Evolutionary conservation across 2,329 filamentous ascomycete species (phyloP), one percentile per base, ranked within the genome.

Genomic region (Pseudogymnoascus sp.): DNA sequence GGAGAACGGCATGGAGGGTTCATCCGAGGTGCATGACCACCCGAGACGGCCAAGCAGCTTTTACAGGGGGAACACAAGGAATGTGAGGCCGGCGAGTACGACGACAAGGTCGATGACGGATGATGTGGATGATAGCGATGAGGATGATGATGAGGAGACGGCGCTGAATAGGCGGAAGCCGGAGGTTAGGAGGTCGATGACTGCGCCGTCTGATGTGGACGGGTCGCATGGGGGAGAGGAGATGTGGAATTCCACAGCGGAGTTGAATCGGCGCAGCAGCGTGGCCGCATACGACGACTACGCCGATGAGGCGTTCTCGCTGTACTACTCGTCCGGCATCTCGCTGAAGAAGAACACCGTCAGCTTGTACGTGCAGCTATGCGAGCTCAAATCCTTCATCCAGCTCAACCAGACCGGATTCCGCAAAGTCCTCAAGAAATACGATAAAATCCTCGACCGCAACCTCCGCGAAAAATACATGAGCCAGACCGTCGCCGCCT

Each of bases 391-490:
- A 73, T 97, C 93, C 1, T 99, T 92, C 72, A 87, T 92, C 63
- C 93, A 97, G 77, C 84, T 99, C 66, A 99, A 99, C 80, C 89
- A 90, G 76, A 99, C 94, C 0, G 94, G 94, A 11, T 99, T 99
- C 77, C 85, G 88, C 71, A 99, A 99, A 77, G 92, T 96, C 0
- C 78, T 97, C 68, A 99, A 99, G 78, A 99, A 99, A 76, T 99
- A 94, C 72, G 94, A 99, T 81, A 99, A 99, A 80, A 97, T 90
- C 63, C 78, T 96, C 64, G 89, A 97, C 75, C 87, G 88, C 67
- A 87, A 87, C 69, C 79, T 97, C 63, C 92, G 93, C 68, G 79
- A 84, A 12, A 79, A 82, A 53, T 99, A 96, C 74, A 85, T 97
- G 75, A 82, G 84, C 63, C 78, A 84, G 33, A 81, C 84, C 37